phyloP scores from a whole-genome alignment of 1,139 yeast species.

The Spathaspora sp. region DNA sequence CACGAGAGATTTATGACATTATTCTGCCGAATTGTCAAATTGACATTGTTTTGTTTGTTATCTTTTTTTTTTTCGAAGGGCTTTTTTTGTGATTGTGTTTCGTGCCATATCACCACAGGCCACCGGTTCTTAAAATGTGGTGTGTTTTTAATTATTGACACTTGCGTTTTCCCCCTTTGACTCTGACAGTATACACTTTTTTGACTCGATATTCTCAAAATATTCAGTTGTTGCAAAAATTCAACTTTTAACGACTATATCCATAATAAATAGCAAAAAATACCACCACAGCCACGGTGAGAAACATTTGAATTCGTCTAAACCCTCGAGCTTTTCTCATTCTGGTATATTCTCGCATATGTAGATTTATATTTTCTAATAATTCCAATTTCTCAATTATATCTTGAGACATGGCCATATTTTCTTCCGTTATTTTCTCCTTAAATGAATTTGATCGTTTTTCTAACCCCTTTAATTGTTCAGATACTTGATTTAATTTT shows the following conservation, averaged over 20 bases:
- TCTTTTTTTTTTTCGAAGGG: not conserved
- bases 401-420: slow-evolving; percentile 25
- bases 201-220: not conserved
- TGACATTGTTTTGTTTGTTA: not conserved
- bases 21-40: not conserved
- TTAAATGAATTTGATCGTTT: slow-evolving; percentile 26
- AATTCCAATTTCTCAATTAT: slow-evolving; percentile 31
- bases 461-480: slow-evolving; percentile 28
- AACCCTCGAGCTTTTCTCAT: slow-evolving; percentile 17
- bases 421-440: slow-evolving; percentile 25
- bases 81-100: not conserved
- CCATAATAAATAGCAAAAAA: slow-evolving; percentile 19
- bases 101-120: not conserved
- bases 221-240: slow-evolving; percentile 6
- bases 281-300: slow-evolving; percentile 23
- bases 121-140: not conserved
- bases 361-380: slow-evolving; percentile 32
- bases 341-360: slow-evolving; percentile 27
- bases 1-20: not conserved
- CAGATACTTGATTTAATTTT: slow-evolving; percentile 28
- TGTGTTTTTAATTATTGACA: not conserved
- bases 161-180: not conserved
- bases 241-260: slow-evolving; percentile 5
- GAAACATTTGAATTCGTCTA: slow-evolving; percentile 25
- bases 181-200: not conserved